Percentiles rank a stretch among this genome's conserved stretches.
Evolutionary conservation across 2,329 filamentous ascomycete genomes (phyloP).

Genomic region (Pseudocercospora vitis): DNA sequence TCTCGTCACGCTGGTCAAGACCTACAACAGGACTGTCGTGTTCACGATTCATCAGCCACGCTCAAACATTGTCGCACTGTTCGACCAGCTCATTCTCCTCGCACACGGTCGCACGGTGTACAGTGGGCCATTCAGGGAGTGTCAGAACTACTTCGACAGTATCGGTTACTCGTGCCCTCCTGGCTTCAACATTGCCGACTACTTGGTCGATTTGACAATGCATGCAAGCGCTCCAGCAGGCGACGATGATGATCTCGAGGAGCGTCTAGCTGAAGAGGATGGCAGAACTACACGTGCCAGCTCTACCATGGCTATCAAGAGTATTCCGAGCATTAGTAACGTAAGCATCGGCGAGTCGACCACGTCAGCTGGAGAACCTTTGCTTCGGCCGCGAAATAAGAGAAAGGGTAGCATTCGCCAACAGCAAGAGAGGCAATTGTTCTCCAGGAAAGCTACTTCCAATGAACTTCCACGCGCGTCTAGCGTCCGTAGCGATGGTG

Average conservation of each 20-base stretch:
- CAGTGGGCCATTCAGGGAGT: conserved; percentile 83
- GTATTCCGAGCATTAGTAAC: conserved; percentile 79
- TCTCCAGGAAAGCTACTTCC: conserved; percentile 72
- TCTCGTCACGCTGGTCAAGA: conserved; percentile 89
- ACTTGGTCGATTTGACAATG: conserved; percentile 96
- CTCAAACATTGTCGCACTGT: conserved; percentile 96
- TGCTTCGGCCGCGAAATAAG: conserved; percentile 65
- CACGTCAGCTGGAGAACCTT: conserved; percentile 46
- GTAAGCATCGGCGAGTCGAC: conserved; percentile 61
- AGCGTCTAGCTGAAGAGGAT: conserved; percentile 57
- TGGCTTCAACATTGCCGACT: conserved; percentile 98
- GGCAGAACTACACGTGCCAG: conserved; percentile 73
- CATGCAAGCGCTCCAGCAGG: conserved; percentile 69
- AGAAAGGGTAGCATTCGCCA: conserved; percentile 78
- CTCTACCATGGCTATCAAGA: conserved; percentile 85
- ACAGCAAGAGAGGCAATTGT: conserved; percentile 87
- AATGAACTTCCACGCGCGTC: conserved; percentile 45
- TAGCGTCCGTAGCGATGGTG: conserved; percentile 55
- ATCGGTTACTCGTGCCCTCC: conserved; percentile 91
- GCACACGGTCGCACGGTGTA: conserved; percentile 89
- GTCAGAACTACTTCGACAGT: conserved; percentile 87
- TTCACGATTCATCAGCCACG: conserved; percentile 98
- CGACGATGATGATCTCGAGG: conserved; percentile 54
- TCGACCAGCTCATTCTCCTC: conserved; percentile 88
- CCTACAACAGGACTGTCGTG: conserved; percentile 93